A percentile compares a stretch with the other conserved stretches of the same genome.
Conservation (phyloP, 805 yeast genomes). For the Candida golubevii region DNA sequence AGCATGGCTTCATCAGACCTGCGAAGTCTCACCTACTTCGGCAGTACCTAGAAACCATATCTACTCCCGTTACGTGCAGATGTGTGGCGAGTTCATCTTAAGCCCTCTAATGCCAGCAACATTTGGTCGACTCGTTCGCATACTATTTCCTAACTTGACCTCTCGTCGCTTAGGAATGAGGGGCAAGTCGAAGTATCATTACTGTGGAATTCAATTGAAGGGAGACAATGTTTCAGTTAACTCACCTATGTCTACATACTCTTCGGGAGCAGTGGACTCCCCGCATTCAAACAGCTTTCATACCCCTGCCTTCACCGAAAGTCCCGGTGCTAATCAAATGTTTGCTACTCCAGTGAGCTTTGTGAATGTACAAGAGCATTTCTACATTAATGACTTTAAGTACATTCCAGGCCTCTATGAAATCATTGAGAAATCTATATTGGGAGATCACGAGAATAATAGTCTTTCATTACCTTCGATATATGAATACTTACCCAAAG, state of each 20-base stretch:
- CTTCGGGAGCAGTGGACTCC: slow-evolving; percentile 11
- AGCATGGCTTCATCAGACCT: slow-evolving; percentile 71
- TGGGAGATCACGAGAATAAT: slow-evolving; percentile 12
- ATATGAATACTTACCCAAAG: slow-evolving; percentile 40
- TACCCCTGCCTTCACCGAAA: slow-evolving; percentile 9
- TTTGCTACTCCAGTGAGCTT: slow-evolving; percentile 19
- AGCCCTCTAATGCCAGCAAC: slow-evolving; percentile 72
- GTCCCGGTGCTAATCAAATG: slow-evolving; percentile 7
- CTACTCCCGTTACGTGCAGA: slow-evolving; percentile 38
- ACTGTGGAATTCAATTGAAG: slow-evolving; percentile 61
- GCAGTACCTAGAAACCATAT: slow-evolving; percentile 42
- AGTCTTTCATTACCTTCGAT: slow-evolving; percentile 34
- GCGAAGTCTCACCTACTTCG: slow-evolving; percentile 45
- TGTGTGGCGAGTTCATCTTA: slow-evolving; percentile 38
- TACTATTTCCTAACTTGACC: slow-evolving; percentile 50
- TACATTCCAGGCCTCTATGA: slow-evolving; percentile 30
- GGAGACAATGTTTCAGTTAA: slow-evolving; percentile 15
- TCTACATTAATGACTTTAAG: slow-evolving; percentile 20
- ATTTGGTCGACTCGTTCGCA: slow-evolving; percentile 50
- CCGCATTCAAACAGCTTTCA: slow-evolving; percentile 15
- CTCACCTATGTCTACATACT: slow-evolving; percentile 18
- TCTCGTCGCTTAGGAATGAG: slow-evolving; percentile 79
- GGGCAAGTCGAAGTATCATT: slow-evolving; percentile 80
- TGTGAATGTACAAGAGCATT: slow-evolving; percentile 15
- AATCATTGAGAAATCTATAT: slow-evolving; percentile 17